Percentiles rank a stretch among this genome's conserved stretches.
Evolutionary conservation across 768 basidiomycete species (phyloP).

Genomic region (Lentinus tigrinus): DNA sequence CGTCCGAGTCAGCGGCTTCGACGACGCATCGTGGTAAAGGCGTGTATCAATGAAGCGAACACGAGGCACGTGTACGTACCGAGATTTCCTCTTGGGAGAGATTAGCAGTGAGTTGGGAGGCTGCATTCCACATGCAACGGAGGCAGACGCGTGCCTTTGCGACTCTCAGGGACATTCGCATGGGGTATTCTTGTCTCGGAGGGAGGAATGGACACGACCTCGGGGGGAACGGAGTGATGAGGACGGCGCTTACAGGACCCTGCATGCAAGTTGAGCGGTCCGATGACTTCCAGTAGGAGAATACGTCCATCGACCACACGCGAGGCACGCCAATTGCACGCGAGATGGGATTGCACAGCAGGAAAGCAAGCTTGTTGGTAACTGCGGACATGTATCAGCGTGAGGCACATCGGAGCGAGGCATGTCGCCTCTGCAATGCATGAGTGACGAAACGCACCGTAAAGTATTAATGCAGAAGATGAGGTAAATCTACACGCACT

Average conservation of each 20-base stretch:
- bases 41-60: constrained; percentile 24
- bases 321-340: neutral
- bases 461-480: constrained; percentile 6
- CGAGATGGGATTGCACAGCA: neutral
- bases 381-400: constrained; percentile 3
- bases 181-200: neutral
- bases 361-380: neutral
- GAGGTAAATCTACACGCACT: constrained; percentile 18
- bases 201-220: neutral
- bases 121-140: constrained; percentile 6
- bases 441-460: constrained; percentile 5
- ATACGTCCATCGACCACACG: too few species aligned
- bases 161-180: constrained; percentile 1
- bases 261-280: too few species aligned
- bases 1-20: constrained; percentile 12
- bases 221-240: too few species aligned
- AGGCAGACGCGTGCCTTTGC: neutral
- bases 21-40: constrained; percentile 20
- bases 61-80: constrained; percentile 17
- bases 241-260: too few species aligned
- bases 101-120: constrained; percentile 5
- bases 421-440: neutral
- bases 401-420: constrained; percentile 3
- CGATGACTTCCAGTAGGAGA: too few species aligned
- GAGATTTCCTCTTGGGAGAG: constrained; percentile 11